These are phyloP conservation scores for Solanum etuberosum DNA, from an alignment of 257 asterid species.

Conservation along the genomic window DNA sequence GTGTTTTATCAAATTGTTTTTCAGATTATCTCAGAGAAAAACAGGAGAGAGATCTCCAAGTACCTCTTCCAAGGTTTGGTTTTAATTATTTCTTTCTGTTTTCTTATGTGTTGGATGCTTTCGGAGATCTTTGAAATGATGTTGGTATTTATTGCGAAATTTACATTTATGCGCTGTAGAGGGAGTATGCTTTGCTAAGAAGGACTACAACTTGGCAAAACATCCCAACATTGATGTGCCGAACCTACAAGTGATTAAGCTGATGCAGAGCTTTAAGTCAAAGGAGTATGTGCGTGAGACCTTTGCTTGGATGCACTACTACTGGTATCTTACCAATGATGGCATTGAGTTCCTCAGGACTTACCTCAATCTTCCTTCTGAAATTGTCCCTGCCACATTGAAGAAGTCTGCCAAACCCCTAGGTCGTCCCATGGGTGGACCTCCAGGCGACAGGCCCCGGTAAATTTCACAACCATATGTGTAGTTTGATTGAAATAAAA, in stretches of 20 bases:
- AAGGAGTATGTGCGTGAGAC: slow-evolving; percentile 87
- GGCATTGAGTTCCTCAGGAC: slow-evolving; percentile 92
- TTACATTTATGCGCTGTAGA: not conserved
- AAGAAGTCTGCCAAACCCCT: slow-evolving; percentile 92
- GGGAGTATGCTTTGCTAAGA: not conserved
- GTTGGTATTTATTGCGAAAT: not conserved
- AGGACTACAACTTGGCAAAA: not conserved
- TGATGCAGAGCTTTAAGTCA: not conserved
- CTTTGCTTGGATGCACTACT: slow-evolving; percentile 95
- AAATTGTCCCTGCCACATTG: slow-evolving; percentile 85
- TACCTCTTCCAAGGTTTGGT: not conserved
- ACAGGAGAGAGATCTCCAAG: not conserved
- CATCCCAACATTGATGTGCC: not conserved
- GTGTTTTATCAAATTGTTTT: not conserved
- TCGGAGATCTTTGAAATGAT: not conserved
- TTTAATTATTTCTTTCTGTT: not conserved
- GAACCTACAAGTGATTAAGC: not conserved
- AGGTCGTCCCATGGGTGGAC: slow-evolving; percentile 90
- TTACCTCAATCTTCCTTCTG: slow-evolving; percentile 84
- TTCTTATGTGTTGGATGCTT: not conserved
- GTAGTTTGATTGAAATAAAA: not conserved
- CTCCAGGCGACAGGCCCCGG: slow-evolving; percentile 95
- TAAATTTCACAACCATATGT: not conserved
- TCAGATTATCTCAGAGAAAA: not conserved
- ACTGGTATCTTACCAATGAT: slow-evolving; percentile 86